Evolutionary conservation across 202 grass and related monocot genomes (phyloP), one percentile per base, ranked within the genome.

Genomic region (Elaeis oleifera): DNA sequence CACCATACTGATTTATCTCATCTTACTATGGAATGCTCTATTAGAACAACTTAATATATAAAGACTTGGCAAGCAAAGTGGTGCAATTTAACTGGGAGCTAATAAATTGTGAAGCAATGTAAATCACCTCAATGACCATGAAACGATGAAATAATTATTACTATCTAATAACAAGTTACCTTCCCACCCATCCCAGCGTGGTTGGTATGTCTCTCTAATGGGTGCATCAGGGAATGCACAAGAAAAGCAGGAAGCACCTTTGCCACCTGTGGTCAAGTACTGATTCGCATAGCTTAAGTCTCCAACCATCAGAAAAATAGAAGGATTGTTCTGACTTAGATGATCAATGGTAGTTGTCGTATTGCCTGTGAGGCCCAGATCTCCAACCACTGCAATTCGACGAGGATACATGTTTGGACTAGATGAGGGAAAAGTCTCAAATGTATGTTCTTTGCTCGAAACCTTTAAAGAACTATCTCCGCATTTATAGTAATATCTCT

Each of bases 151-250:
- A 49, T 32, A 4, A 44, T 44, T 1, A 44, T 13, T 9, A 44
- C 36, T 11, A 22, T 20, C 4, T 22, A 48, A 19, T 26, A 29
- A 16, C 23, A 18, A 61, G 4, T 4, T 59, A 96, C 91, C 91
- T 96, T 76, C 79, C 87, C 87, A 96, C 1, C 81, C 84, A 24
- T 96, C 91, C 87, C 91, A 96, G n/a, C 87, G 77, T 3, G 81
- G 87, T 68, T 91, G 87, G 61, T 89, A 96, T 24, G 87, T 88
- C 57, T 96, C 91, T 27, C 87, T 74, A 53, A 96, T 74, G 1
- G 81, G 91, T 3, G 87, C 87, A 39, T 96, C 27, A 0, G 84
- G 87, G 53, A 96, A 96, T 53, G 87, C 76, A 73, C 91, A 96
- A 17, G 87, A 81, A 73, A 85, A 96, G 83, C 91, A 96, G 48